Percentiles rank a stretch among this genome's conserved stretches.
Conservation (phyloP, 441 rosid species). For the Croton laevigatus region DNA sequence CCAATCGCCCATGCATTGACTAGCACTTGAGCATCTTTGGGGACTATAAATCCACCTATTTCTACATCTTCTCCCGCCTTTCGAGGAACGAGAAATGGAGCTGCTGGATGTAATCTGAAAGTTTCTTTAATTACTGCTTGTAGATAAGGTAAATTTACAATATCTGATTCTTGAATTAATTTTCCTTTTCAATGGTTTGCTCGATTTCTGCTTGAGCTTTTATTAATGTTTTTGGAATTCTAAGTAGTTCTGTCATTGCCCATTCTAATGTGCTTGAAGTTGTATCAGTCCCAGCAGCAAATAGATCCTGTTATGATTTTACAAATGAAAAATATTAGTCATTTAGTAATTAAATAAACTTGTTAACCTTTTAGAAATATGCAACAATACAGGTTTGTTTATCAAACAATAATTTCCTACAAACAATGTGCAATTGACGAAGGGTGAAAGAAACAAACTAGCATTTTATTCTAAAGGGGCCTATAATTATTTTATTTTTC, state of each 20-base stretch:
- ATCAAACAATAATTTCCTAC: no score
- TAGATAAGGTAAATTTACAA: conserved; percentile 21
- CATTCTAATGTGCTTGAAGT: conserved; percentile 62
- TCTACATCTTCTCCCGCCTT: conserved; percentile 22
- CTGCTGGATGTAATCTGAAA: conserved; percentile 25
- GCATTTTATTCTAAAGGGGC: no score
- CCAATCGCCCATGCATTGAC: conserved; percentile 37
- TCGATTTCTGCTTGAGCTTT: conserved; percentile 29
- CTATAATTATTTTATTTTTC: no score
- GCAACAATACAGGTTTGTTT: no score
- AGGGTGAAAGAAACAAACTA: no score
- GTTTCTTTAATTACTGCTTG: conserved; percentile 31
- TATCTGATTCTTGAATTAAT: conserved; percentile 26
- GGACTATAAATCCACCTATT: conserved; percentile 26
- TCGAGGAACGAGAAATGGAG: conserved; percentile 27
- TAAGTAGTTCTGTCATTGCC: conserved; percentile 65
- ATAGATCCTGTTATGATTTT: no score
- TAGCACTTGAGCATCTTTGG: conserved; percentile 27
- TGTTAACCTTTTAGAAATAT: no score
- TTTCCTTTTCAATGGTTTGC: conserved; percentile 24
- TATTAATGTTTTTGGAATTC: conserved; percentile 29
- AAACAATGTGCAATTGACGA: no score
- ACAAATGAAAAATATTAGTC: no score
- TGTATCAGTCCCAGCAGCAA: conserved; percentile 32
- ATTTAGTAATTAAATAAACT: no score